phyloP scores from a whole-genome alignment of 2,329 filamentous ascomycete genomes.

The Fusarium sp. region DNA sequence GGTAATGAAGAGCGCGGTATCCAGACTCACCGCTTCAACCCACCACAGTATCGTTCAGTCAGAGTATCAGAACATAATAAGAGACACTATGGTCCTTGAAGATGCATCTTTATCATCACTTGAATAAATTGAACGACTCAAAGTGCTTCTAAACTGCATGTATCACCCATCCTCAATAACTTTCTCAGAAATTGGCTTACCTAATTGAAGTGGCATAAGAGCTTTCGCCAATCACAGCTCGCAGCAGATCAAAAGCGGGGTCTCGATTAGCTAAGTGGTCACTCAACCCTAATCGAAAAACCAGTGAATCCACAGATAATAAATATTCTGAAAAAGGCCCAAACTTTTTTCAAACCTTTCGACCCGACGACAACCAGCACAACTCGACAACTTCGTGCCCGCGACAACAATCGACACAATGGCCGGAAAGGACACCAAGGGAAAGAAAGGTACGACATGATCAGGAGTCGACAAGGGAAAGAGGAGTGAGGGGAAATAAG shows the following conservation, averaged over 20 bases:
- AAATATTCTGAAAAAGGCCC: slow-evolving; percentile 3
- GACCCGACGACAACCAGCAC: slow-evolving; percentile 49
- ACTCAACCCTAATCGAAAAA: slow-evolving; percentile 43
- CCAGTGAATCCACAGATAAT: neutral
- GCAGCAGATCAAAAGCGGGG: neutral
- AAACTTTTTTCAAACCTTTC: slow-evolving; percentile 38
- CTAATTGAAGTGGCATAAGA: neutral
- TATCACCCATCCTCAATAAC: slow-evolving; percentile 1
- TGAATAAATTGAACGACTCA: neutral
- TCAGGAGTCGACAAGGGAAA: slow-evolving; percentile 27
- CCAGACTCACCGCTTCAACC: slow-evolving; percentile 9
- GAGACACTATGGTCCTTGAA: neutral
- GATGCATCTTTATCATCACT: neutral
- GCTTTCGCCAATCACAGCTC: slow-evolving; percentile 1
- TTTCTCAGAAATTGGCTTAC: slow-evolving; percentile 9
- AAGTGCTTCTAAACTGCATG: neutral
- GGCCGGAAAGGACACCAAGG: slow-evolving; percentile 56
- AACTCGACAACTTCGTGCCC: slow-evolving; percentile 45
- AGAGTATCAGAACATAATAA: no score
- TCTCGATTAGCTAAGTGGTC: neutral
- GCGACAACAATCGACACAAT: slow-evolving; percentile 50
- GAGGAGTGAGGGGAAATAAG: slow-evolving; percentile 10
- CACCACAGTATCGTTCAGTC: neutral
- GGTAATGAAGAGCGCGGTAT: slow-evolving; percentile 5
- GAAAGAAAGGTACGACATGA: slow-evolving; percentile 65